phyloP scores from a whole-genome alignment of 2,329 filamentous ascomycete species.

The Chalaropsis ovoidea region DNA sequence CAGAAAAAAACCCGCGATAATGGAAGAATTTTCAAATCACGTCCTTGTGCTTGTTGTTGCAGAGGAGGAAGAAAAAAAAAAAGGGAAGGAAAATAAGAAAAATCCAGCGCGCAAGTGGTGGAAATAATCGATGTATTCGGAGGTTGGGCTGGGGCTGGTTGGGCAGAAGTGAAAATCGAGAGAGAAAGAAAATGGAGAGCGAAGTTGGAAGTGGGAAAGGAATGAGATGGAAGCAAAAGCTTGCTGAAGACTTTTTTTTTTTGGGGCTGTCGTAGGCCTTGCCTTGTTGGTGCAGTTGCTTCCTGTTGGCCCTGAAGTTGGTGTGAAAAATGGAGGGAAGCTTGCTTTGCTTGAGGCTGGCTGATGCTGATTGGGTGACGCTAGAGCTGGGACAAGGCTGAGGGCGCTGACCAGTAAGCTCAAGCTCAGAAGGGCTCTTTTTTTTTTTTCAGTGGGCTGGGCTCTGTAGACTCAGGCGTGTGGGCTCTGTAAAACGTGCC shows the following conservation, averaged over 20 bases:
- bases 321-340: background rate
- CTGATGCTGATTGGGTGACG: background rate
- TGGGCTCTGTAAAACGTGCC: background rate
- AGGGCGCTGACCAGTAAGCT: background rate
- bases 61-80: conserved; percentile 3
- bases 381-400: background rate
- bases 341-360: background rate
- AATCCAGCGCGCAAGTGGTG: conserved; percentile 5
- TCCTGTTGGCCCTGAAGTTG: background rate
- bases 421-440: too few relatives aligned
- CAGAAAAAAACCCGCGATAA: conserved; percentile 3
- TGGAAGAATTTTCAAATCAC: background rate
- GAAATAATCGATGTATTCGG: background rate
- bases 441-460: background rate
- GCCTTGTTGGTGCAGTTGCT: background rate
- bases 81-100: background rate
- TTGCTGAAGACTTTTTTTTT: conserved; percentile 15
- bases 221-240: conserved; percentile 4
- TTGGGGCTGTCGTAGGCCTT: background rate
- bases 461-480: background rate
- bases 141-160: conserved; percentile 13
- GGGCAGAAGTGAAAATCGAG: conserved; percentile 9
- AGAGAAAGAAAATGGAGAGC: conserved; percentile 13
- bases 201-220: conserved; percentile 10
- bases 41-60: conserved; percentile 2